These are phyloP conservation scores for Cantharellus anzutake DNA, from an alignment of 768 basidiomycete genomes.

Conservation along the genomic window DNA sequence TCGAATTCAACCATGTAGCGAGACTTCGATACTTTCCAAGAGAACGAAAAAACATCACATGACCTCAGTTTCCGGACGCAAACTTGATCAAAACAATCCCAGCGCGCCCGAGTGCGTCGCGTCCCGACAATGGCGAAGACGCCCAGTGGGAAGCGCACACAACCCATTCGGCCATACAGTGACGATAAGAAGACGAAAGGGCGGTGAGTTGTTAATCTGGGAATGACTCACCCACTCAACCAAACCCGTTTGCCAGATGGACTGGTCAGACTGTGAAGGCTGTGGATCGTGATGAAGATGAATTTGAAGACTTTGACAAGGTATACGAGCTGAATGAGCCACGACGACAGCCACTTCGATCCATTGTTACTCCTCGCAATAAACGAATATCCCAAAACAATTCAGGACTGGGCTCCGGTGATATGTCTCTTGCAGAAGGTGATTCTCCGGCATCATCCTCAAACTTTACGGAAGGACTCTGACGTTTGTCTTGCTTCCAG, in stretches of 20 bases:
- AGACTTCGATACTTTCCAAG: no score
- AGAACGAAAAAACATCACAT: no score
- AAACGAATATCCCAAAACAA: not conserved
- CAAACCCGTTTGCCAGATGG: not conserved
- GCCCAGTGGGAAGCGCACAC: not conserved
- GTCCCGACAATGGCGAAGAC: not conserved
- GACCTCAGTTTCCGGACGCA: no score
- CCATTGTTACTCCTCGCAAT: not conserved
- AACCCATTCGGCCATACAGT: not conserved
- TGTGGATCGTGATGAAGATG: conserved; percentile 3
- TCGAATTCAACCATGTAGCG: no score
- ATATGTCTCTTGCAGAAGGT: not conserved
- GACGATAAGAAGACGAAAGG: not conserved
- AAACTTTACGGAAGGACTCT: not conserved
- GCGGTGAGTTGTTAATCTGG: not conserved
- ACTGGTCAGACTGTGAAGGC: conserved; percentile 7
- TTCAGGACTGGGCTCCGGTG: not conserved
- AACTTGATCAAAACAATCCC: no score
- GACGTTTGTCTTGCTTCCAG: not conserved
- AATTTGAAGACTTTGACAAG: conserved; percentile 8
- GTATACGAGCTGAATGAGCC: not conserved
- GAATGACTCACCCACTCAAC: not conserved
- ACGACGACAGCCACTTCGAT: not conserved
- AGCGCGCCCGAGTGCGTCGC: not conserved
- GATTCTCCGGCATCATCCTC: not conserved